Evolutionary conservation across 805 yeast genomes (phyloP).

Genomic region (Starmerella ratchasimensis): DNA sequence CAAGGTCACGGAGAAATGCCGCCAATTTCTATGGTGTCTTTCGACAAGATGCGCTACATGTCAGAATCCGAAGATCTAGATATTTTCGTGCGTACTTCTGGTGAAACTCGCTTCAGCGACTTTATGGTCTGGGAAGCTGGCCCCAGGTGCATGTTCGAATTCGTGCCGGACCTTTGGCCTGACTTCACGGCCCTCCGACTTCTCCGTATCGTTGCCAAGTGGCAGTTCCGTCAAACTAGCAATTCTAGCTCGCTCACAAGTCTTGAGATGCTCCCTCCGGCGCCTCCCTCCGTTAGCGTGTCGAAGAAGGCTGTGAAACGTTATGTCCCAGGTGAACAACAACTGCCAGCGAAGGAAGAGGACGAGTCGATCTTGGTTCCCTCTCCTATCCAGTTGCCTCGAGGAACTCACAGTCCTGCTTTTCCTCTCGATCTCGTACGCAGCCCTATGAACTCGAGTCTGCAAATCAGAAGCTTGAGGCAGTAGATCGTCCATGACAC

Average conservation of each 20-base stretch:
- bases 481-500: no score
- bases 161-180: slow-evolving; percentile 81
- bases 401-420: no score
- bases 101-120: slow-evolving; percentile 75
- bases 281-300: slow-evolving; percentile 21
- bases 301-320: slow-evolving; percentile 2
- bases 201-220: slow-evolving; percentile 58
- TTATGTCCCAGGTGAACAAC: background rate
- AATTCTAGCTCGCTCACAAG: background rate
- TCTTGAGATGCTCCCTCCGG: slow-evolving; percentile 7
- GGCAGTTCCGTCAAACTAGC: slow-evolving; percentile 32
- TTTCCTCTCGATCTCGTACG: no score
- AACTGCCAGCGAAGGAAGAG: no score
- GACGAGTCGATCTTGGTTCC: no score
- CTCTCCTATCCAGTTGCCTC: no score
- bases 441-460: no score
- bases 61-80: slow-evolving; percentile 65
- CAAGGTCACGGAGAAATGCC: background rate
- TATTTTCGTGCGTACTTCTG: slow-evolving; percentile 74
- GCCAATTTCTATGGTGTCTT: slow-evolving; percentile 1
- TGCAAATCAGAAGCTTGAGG: no score
- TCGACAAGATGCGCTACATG: slow-evolving; percentile 52
- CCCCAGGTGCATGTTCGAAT: slow-evolving; percentile 49
- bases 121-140: slow-evolving; percentile 78
- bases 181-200: slow-evolving; percentile 63